Conservation (phyloP, 257 asterid species). For the Nicotiana paniculata region DNA sequence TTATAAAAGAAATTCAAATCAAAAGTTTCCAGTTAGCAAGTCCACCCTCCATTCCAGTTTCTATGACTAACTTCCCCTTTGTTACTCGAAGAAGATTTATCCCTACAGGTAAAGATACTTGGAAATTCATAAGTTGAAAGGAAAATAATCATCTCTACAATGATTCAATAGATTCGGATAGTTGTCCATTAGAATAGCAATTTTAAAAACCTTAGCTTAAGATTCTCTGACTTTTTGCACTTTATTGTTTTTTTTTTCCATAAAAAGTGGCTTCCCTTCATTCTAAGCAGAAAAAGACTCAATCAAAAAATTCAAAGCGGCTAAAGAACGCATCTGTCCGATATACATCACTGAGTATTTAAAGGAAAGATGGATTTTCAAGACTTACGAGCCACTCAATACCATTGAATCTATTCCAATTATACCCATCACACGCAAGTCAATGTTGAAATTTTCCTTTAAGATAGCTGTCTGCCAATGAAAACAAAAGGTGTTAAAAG, state of each 20-base stretch:
- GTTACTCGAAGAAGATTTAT: neutral
- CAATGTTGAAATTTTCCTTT: slow-evolving; percentile 94
- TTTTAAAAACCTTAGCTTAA: neutral
- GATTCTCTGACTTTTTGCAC: neutral
- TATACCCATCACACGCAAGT: slow-evolving; percentile 90
- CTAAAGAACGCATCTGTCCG: neutral
- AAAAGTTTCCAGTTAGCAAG: slow-evolving; percentile 2
- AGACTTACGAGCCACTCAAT: slow-evolving; percentile 66
- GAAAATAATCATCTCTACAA: neutral
- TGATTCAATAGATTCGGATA: neutral
- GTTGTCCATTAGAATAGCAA: neutral
- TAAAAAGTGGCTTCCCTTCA: neutral
- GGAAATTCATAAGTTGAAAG: neutral
- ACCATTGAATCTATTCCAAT: slow-evolving; percentile 73
- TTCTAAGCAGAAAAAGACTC: neutral
- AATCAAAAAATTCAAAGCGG: neutral
- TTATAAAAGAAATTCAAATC: neutral
- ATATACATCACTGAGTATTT: neutral
- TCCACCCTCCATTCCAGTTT: neutral
- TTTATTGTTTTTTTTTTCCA: neutral
- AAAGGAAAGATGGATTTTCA: neutral
- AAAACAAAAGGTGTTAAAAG: neutral
- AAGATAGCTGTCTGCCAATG: slow-evolving; percentile 71
- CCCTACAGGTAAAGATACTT: neutral
- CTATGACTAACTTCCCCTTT: neutral